phyloP scores from a whole-genome alignment of 495 filamentous ascomycete genomes.

The Neurospora sp. region DNA sequence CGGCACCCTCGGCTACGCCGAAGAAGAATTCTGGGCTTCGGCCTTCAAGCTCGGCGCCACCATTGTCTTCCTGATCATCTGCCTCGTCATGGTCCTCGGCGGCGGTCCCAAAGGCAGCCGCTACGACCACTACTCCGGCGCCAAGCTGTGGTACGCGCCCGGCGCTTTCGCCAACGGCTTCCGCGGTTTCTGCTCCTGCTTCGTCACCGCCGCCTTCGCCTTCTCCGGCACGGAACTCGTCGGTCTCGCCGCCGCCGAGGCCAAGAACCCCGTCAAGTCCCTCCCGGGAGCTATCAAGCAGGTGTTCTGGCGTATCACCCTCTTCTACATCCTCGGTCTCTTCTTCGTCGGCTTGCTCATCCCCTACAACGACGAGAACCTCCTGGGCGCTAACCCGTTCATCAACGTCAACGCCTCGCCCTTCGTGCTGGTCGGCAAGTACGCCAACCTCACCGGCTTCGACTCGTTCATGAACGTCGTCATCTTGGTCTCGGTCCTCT shows the following conservation, averaged over 20 bases:
- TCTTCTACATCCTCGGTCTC: slow-evolving; percentile 66
- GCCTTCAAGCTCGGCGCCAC: slow-evolving; percentile 51
- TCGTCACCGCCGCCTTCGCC: slow-evolving; percentile 65
- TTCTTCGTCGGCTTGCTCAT: slow-evolving; percentile 68
- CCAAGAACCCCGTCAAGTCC: slow-evolving; percentile 52
- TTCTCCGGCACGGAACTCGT: slow-evolving; percentile 65
- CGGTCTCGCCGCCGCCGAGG: slow-evolving; percentile 64
- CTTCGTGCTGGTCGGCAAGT: slow-evolving; percentile 61
- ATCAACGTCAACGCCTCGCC: slow-evolving; percentile 53
- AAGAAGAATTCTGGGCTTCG: slow-evolving; percentile 49
- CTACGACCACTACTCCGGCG: slow-evolving; percentile 49
- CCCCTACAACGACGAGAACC: slow-evolving; percentile 39
- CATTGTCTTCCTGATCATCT: slow-evolving; percentile 61
- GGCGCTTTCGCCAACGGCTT: slow-evolving; percentile 65
- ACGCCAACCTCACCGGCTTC: slow-evolving; percentile 55
- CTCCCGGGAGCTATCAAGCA: slow-evolving; percentile 62
- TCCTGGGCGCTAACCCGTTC: slow-evolving; percentile 43
- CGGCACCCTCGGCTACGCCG: slow-evolving; percentile 62
- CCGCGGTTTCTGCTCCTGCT: slow-evolving; percentile 61
- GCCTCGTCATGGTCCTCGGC: slow-evolving; percentile 59
- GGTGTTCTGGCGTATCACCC: slow-evolving; percentile 62
- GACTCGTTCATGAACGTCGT: slow-evolving; percentile 67
- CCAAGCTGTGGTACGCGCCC: slow-evolving; percentile 54
- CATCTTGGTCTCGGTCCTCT: slow-evolving; percentile 60
- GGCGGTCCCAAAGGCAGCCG: slow-evolving; percentile 44